Evolutionary conservation across 345 rosid species (phyloP).

Genomic region (Turritis glabra): DNA sequence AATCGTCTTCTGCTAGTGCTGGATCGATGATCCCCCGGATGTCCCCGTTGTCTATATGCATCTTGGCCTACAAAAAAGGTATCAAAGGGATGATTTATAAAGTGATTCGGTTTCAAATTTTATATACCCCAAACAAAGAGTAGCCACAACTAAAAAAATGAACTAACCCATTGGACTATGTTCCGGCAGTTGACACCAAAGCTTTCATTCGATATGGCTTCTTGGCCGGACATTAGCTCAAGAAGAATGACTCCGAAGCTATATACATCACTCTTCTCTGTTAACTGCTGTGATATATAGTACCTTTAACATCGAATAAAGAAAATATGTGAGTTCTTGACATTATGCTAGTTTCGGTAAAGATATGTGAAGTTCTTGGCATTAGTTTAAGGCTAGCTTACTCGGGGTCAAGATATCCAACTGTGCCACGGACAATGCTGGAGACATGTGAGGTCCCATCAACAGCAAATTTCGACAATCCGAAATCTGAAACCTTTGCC

Average conservation of each 20-base stretch:
- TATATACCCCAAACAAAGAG: neutral
- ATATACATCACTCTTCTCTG: slow-evolving; percentile 96
- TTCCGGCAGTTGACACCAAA: slow-evolving; percentile 92
- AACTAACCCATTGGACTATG: slow-evolving; percentile 96
- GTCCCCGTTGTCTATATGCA: slow-evolving; percentile 94
- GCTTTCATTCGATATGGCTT: slow-evolving; percentile 90
- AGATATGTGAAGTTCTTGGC: slow-evolving; percentile 4
- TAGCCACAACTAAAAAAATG: neutral
- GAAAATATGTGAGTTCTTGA: neutral
- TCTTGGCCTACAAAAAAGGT: slow-evolving; percentile 59
- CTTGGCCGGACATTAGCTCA: slow-evolving; percentile 93
- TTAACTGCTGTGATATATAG: slow-evolving; percentile 94
- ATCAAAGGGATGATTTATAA: neutral
- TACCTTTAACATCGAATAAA: slow-evolving; percentile 50
- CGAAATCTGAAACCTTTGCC: slow-evolving; percentile 98
- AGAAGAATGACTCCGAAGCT: slow-evolving; percentile 98
- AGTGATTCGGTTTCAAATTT: neutral
- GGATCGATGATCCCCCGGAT: slow-evolving; percentile 92
- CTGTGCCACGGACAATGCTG: slow-evolving; percentile 97
- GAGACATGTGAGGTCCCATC: slow-evolving; percentile 97
- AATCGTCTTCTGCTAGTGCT: slow-evolving; percentile 49
- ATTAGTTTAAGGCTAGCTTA: slow-evolving; percentile 41
- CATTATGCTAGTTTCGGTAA: neutral
- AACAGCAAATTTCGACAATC: slow-evolving; percentile 82
- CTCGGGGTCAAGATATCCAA: slow-evolving; percentile 99